phyloP scores from a whole-genome alignment of 2,329 filamentous ascomycete genomes.

The Diaporthe destruens region DNA sequence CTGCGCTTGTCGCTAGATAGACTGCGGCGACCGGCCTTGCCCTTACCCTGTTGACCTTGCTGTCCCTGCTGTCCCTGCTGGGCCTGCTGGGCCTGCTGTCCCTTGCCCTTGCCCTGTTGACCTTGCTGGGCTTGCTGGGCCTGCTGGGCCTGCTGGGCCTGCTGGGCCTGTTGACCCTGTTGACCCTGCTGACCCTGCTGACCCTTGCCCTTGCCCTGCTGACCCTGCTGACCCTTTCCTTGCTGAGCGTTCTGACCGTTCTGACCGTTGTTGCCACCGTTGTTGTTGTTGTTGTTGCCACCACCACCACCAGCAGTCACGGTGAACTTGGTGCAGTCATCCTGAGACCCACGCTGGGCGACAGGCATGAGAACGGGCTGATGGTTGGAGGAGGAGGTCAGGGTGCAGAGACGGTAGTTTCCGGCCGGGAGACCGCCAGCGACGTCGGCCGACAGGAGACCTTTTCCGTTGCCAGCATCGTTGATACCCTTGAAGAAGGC shows the following conservation, averaged over 20 bases:
- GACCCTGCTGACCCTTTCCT: slow-evolving; percentile 35
- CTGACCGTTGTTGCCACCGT: slow-evolving; percentile 41
- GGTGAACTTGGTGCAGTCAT: slow-evolving; percentile 56
- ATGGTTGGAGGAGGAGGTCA: slow-evolving; percentile 54
- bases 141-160: not conserved
- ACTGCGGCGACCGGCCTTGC: not conserved
- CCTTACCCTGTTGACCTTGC: not conserved
- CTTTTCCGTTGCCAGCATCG: slow-evolving; percentile 50
- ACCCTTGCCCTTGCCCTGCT: not conserved
- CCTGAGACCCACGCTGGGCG: slow-evolving; percentile 56
- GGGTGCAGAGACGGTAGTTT: slow-evolving; percentile 55
- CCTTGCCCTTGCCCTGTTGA: not conserved
- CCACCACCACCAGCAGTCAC: slow-evolving; percentile 44
- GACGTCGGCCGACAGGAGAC: slow-evolving; percentile 50
- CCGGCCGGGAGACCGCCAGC: slow-evolving; percentile 53
- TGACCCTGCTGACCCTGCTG: not conserved
- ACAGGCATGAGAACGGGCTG: slow-evolving; percentile 55
- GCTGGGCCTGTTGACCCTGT: not conserved
- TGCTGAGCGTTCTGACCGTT: not conserved
- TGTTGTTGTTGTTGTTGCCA: slow-evolving; percentile 42
- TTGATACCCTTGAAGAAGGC: slow-evolving; percentile 54
- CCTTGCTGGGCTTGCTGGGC: too few relatives aligned
- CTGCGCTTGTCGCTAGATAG: slow-evolving; percentile 27
- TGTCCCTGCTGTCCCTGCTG: not conserved
- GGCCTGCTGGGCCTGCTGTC: not conserved